phyloP scores from a whole-genome alignment of 306 rosid genomes.

The Parietaria judaica region DNA sequence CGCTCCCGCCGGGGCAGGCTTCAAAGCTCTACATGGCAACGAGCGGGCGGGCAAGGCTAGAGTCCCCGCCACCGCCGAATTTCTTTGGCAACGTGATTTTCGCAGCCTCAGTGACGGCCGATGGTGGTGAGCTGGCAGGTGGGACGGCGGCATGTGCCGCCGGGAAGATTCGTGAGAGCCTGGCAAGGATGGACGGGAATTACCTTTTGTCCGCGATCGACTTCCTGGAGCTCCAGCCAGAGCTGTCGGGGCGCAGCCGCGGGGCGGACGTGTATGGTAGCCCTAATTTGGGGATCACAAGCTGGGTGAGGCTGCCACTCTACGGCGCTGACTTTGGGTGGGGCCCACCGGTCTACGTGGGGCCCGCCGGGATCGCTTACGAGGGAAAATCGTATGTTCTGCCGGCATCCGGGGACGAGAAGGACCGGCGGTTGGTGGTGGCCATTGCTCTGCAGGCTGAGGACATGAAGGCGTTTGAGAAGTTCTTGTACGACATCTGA shows the following conservation, averaged over 20 bases:
- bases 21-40: conserved; percentile 51
- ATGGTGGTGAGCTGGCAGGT: conserved; percentile 51
- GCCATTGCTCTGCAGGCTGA: conserved; percentile 2
- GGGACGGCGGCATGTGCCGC: conserved; percentile 64
- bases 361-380: conserved; percentile 63
- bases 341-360: conserved; percentile 87
- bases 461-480: conserved; percentile 2
- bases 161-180: conserved; percentile 41
- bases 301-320: conserved; percentile 69
- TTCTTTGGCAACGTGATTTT: conserved; percentile 70
- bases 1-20: conserved; percentile 46
- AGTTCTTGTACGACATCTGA: conserved; percentile 6
- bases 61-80: conserved; percentile 56
- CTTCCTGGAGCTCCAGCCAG: conserved; percentile 51
- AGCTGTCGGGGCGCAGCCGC: conserved; percentile 50
- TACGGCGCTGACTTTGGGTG: conserved; percentile 88
- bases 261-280: conserved; percentile 28
- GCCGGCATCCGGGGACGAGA: conserved; percentile 53
- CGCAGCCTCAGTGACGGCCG: conserved; percentile 42
- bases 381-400: conserved; percentile 60
- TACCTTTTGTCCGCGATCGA: conserved; percentile 67
- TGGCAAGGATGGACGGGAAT: conserved; percentile 49
- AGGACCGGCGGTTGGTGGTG: not conserved
- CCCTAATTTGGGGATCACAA: conserved; percentile 70
- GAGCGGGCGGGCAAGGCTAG: conserved; percentile 57